Evolutionary conservation across 495 filamentous ascomycete genomes (phyloP), one percentile per base, ranked within the genome.

Genomic region (Pseudomonodictys pantanalensis): DNA sequence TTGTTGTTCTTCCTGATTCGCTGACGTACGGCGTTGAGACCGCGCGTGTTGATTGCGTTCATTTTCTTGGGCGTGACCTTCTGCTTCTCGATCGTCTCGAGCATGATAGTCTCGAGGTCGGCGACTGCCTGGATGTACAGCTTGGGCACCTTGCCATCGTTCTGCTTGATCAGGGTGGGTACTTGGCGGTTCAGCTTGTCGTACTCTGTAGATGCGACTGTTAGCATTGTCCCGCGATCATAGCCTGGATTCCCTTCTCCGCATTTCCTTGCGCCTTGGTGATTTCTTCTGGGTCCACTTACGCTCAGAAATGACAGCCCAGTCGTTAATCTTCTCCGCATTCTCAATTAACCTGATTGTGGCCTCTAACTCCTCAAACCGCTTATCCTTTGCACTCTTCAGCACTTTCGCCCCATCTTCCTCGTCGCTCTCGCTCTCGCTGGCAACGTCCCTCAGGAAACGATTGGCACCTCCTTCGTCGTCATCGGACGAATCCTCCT

Each of bases 1-100:
- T 95, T 92, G 83, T 96, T 97, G 78, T 92, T 95, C 79, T 95
- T 96, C 83, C 92, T 90, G 78, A 97, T 90, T 73, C 86, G 86
- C 75, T 99, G 93, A 78, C 96, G 95, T 64, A 97, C 88, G 47
- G 90, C 89, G 69, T 97, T 99, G 66, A 99, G 82, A 68, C 91
- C 90, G 77, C 91, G 89, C 57, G 91, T 86, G 68, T 91, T 95
- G 70, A 87, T 91, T 38, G 92, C 90, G 74, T 97, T 99, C 92
- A 97, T 95, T 81, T 97, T 97, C 85, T 95, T 96, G 48, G 88
- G 86, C 6, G 91, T 86, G 61, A 92, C 87, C 78, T 97, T 99
- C 73, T 96, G 90, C 78, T 96, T 96, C 68, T 87, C 81, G 56
- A 91, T 82, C 15, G 91, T 87, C 76, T 97, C 95, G 72, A 91